phyloP scores from a whole-genome alignment of 441 rosid species.

The Biscutella auriculata region DNA sequence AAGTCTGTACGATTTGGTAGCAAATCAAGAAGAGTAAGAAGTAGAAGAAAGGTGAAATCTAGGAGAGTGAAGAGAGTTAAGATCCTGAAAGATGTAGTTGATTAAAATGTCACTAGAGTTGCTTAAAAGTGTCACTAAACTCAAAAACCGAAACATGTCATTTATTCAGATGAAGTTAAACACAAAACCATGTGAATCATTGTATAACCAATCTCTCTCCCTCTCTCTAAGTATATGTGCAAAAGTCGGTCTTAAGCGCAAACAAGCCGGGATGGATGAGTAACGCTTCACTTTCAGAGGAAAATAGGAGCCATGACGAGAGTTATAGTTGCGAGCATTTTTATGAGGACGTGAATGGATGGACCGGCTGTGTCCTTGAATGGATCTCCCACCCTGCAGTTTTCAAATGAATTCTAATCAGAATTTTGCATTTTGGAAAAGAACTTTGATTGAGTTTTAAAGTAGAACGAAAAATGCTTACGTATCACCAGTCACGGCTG shows the following conservation, averaged over 20 bases:
- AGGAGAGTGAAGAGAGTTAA: slow-evolving; percentile 4
- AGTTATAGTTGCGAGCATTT: slow-evolving; percentile 95
- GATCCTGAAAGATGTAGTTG: slow-evolving; percentile 1
- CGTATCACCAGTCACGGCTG: slow-evolving; percentile 97
- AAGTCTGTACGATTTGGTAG: slow-evolving; percentile 28
- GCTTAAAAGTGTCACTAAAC: slow-evolving; percentile 4
- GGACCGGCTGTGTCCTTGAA: slow-evolving; percentile 99
- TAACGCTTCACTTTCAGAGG: slow-evolving; percentile 20
- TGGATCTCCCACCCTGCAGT: slow-evolving; percentile 92
- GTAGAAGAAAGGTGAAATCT: slow-evolving; percentile 20
- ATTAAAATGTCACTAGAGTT: slow-evolving; percentile 9
- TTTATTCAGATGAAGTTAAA: slow-evolving; percentile 22
- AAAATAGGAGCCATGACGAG: slow-evolving; percentile 45
- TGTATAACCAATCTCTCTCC: slow-evolving; percentile 14
- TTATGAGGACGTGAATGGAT: slow-evolving; percentile 84
- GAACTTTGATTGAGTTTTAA: background rate
- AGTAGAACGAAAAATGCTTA: slow-evolving; percentile 28
- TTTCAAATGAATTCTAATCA: background rate
- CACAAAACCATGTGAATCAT: slow-evolving; percentile 12
- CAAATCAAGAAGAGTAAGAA: slow-evolving; percentile 28
- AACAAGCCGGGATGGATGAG: background rate
- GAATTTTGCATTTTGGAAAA: background rate
- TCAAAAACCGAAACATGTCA: slow-evolving; percentile 8
- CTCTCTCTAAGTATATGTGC: slow-evolving; percentile 21
- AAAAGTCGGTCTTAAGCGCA: background rate